Evolutionary conservation across 2,329 filamentous ascomycete genomes (phyloP), one percentile per base, ranked within the genome.

Genomic region (Colletotrichum sp.): DNA sequence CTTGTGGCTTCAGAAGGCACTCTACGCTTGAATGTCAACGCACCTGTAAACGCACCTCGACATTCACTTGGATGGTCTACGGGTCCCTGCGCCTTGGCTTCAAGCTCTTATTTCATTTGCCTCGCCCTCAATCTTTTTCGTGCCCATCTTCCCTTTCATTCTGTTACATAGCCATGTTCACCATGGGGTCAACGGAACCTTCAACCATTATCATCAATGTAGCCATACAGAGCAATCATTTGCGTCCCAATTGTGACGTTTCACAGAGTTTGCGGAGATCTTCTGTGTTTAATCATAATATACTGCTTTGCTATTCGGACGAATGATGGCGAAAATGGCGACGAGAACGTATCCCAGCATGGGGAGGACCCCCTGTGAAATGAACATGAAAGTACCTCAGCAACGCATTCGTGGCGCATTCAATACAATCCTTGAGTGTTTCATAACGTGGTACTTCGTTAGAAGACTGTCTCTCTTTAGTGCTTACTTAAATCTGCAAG

Each of bases 1-100:
- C 76, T 78, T 68, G 8, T 84, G 78, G 77, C 81, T 80, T 78
- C 79, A 82, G 59, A 72, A 59, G 52, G 76, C 32, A 18, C 57
- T 69, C 4, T 69, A 69, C 26, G 36, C 49, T 6, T 60, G 7
- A 30, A 26, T 24, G 7, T 24, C 12, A 57, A 24, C n/a, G 0
- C 52, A 26, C 21, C 6, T 57, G 24, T 57, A 24, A 57, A 49
- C 18, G 0, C 39, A n/a, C 18, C 39, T n/a, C 18, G 39, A n/a
- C 18, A n/a, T 49, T 49, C 5, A 44, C 39, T n/a, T 18, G 39
- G 39, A 44, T 44, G 1, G 39, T n/a, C 39, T 6, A 44, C 18
- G 39, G 3, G 18, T 12, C 39, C 18, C 18, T 49, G 39, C 4
- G 18, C 4, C 39, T n/a, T n/a, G 39, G 5, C 18, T n/a, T n/a